A percentile compares a stretch with the other conserved stretches of the same genome.
phyloP scores from a whole-genome alignment of 2,329 filamentous ascomycete genomes.

The Penicillium sp. region DNA sequence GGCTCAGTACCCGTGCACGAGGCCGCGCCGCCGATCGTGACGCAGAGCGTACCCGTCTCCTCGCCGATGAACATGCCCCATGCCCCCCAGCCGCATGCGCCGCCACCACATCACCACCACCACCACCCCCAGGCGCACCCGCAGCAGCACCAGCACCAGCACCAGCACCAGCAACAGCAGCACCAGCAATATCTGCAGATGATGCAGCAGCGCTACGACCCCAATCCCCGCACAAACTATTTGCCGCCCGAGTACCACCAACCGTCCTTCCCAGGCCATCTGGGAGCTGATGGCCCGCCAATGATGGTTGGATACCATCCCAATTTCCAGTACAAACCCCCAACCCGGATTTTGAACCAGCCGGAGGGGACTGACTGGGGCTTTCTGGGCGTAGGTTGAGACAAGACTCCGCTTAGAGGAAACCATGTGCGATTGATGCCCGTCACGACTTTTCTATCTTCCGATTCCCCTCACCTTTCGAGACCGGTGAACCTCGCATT shows the following conservation, averaged over 20 bases:
- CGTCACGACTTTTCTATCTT: slow-evolving; percentile 23
- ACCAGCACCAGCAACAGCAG: slow-evolving; percentile 33
- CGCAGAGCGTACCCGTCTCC: slow-evolving; percentile 32
- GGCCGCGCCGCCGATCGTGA: slow-evolving; percentile 27
- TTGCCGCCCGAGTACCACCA: slow-evolving; percentile 33
- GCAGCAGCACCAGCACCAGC: slow-evolving; percentile 31
- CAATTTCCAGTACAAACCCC: slow-evolving; percentile 35
- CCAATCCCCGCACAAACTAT: slow-evolving; percentile 30
- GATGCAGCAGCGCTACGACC: slow-evolving; percentile 34
- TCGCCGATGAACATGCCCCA: slow-evolving; percentile 32
- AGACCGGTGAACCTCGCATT: slow-evolving; percentile 10
- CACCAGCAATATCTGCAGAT: slow-evolving; percentile 31
- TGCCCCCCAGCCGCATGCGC: slow-evolving; percentile 28
- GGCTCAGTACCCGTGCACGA: slow-evolving; percentile 32
- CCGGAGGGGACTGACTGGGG: slow-evolving; percentile 42
- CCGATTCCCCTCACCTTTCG: slow-evolving; percentile 11
- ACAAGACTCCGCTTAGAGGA: slow-evolving; percentile 17
- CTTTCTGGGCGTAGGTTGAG: slow-evolving; percentile 40
- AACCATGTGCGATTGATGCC: slow-evolving; percentile 22
- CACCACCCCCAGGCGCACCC: slow-evolving; percentile 24
- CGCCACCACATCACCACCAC: slow-evolving; percentile 31
- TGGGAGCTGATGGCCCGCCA: slow-evolving; percentile 30
- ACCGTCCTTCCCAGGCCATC: slow-evolving; percentile 27
- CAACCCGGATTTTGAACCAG: slow-evolving; percentile 35
- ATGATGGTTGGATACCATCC: slow-evolving; percentile 36